Conservation (phyloP, 257 asterid species). For the Solanum virginianum region DNA sequence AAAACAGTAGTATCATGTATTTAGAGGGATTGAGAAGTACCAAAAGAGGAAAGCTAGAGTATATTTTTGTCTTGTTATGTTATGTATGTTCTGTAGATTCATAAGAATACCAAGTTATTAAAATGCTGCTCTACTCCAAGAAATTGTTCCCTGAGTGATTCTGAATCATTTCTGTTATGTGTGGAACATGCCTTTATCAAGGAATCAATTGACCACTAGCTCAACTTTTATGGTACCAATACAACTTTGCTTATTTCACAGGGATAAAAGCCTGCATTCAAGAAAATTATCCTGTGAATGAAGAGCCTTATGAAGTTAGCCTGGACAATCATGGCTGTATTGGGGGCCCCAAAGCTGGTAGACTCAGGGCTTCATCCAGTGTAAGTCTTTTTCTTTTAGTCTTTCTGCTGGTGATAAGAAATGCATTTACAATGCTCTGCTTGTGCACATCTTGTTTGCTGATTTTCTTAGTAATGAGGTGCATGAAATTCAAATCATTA, state of each 20-base stretch:
- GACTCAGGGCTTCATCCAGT: conserved; percentile 38
- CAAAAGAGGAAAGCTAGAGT: background rate
- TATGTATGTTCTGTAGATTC: background rate
- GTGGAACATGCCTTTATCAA: background rate
- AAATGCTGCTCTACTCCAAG: background rate
- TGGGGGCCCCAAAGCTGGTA: conserved; percentile 73
- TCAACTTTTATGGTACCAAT: background rate
- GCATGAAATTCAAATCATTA: background rate
- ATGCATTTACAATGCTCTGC: background rate
- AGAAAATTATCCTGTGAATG: conserved; percentile 39
- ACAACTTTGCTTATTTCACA: conserved; percentile 6
- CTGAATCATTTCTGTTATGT: background rate
- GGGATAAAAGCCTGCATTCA: conserved; percentile 73
- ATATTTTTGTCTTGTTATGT: background rate
- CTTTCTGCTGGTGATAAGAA: background rate
- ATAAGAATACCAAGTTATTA: background rate
- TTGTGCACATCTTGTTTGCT: background rate
- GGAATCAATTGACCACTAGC: background rate
- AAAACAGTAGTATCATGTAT: background rate
- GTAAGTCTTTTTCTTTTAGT: conserved; percentile 25
- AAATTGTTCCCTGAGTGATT: background rate
- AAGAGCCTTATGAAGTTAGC: conserved; percentile 67
- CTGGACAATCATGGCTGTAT: conserved; percentile 70
- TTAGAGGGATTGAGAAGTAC: background rate
- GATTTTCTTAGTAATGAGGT: background rate